Evolutionary conservation across 2,329 filamentous ascomycete genomes (phyloP).

Genomic region (Aurifilum marmelostoma): DNA sequence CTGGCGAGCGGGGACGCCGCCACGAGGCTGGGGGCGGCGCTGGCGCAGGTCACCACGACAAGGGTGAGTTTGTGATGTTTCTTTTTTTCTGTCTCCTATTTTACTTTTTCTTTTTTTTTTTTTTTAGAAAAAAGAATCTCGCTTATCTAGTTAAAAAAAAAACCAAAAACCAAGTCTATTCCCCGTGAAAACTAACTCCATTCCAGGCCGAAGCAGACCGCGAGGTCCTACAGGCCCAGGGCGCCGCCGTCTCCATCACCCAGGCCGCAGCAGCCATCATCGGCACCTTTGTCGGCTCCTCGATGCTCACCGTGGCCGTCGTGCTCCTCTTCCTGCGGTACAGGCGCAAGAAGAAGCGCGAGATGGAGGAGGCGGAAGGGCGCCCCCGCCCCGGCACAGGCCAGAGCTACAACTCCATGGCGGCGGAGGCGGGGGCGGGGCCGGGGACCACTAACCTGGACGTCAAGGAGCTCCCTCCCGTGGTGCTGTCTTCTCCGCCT

Average conservation of each 20-base stretch:
- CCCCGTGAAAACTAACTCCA: too few relatives aligned
- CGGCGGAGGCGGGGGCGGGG: not conserved
- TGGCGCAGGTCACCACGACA: constrained; percentile 39
- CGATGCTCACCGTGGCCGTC: constrained; percentile 43
- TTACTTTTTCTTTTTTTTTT: not conserved
- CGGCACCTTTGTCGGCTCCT: constrained; percentile 46
- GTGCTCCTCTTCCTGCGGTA: constrained; percentile 38
- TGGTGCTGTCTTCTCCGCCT: not conserved
- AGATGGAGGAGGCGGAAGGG: constrained; percentile 2
- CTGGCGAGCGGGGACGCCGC: constrained; percentile 34
- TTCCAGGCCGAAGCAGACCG: constrained; percentile 39
- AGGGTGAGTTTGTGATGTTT: constrained; percentile 35
- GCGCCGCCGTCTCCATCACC: constrained; percentile 45
- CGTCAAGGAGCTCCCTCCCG: constrained; percentile 33
- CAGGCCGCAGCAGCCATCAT: constrained; percentile 48
- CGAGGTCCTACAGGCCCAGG: constrained; percentile 41
- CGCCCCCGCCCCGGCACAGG: constrained; percentile 22
- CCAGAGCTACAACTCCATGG: constrained; percentile 29
- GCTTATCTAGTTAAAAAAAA: too few relatives aligned
- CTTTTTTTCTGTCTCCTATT: not conserved
- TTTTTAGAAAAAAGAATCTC: too few relatives aligned
- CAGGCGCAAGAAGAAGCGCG: constrained; percentile 30
- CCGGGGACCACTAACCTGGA: constrained; percentile 30
- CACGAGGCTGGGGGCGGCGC: constrained; percentile 37
- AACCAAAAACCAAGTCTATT: too few relatives aligned